phyloP scores from a whole-genome alignment of 441 rosid genomes.

The Euphorbia schlechtendalii region DNA sequence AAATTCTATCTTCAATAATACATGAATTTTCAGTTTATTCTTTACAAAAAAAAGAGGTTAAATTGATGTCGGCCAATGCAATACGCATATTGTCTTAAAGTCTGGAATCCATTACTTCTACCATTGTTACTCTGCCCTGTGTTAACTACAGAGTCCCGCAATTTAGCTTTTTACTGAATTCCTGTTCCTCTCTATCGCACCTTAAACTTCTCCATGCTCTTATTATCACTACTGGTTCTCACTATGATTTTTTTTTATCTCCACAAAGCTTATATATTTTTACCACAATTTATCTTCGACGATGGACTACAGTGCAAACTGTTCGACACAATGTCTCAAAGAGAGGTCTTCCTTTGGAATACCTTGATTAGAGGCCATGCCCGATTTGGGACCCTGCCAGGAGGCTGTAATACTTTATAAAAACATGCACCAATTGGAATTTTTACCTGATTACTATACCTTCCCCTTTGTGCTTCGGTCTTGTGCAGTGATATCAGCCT shows the following conservation, averaged over 20 bases:
- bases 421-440: neutral
- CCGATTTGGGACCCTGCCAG: neutral
- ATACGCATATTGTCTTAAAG: neutral
- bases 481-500: neutral
- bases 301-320: neutral
- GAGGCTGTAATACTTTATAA: neutral
- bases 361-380: neutral
- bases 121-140: neutral
- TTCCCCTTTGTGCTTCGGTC: neutral
- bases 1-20: too few relatives aligned
- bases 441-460: neutral
- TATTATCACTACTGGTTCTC: conserved; percentile 6
- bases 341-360: neutral
- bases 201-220: neutral
- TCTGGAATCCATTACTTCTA: neutral
- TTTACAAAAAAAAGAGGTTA: neutral
- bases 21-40: too few relatives aligned
- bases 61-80: neutral
- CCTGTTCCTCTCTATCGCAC: conserved; percentile 1
- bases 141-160: neutral
- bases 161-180: neutral
- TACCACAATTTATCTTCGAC: neutral
- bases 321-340: neutral
- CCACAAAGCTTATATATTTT: neutral
- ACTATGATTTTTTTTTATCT: neutral